These are phyloP conservation scores for Zygotorulaspora danielsina DNA, from an alignment of 805 yeast genomes.

Conservation along the genomic window DNA sequence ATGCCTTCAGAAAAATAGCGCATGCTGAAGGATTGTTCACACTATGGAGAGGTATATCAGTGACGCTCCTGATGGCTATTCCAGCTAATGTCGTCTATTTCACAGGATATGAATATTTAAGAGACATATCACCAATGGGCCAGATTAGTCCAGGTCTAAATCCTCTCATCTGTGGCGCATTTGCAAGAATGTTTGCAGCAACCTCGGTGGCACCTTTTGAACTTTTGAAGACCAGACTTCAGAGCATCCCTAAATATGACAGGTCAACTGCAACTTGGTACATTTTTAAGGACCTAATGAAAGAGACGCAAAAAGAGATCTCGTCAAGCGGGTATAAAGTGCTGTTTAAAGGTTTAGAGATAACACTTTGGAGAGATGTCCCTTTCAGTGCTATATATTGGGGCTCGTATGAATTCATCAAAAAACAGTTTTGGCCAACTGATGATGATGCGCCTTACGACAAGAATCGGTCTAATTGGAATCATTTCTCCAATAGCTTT, in stretches of 20 bases:
- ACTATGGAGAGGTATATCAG: slow-evolving; percentile 83
- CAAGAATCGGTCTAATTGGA: slow-evolving; percentile 32
- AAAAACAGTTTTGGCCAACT: slow-evolving; percentile 25
- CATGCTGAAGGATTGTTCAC: slow-evolving; percentile 70
- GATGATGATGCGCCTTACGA: slow-evolving; percentile 9
- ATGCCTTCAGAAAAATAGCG: slow-evolving; percentile 65
- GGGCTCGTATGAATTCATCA: slow-evolving; percentile 70
- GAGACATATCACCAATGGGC: slow-evolving; percentile 65
- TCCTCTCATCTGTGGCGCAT: slow-evolving; percentile 80
- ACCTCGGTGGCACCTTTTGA: slow-evolving; percentile 85
- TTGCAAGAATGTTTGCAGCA: slow-evolving; percentile 80
- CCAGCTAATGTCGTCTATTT: slow-evolving; percentile 93
- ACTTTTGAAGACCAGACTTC: slow-evolving; percentile 79
- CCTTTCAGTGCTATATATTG: slow-evolving; percentile 96
- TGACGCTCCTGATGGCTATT: slow-evolving; percentile 81
- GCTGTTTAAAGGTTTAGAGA: slow-evolving; percentile 76
- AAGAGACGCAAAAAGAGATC: slow-evolving; percentile 52
- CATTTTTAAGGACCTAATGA: slow-evolving; percentile 44
- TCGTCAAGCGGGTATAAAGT: slow-evolving; percentile 53
- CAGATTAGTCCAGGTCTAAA: slow-evolving; percentile 42
- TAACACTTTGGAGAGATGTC: slow-evolving; percentile 95
- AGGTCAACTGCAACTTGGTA: slow-evolving; percentile 24
- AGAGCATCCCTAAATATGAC: slow-evolving; percentile 67
- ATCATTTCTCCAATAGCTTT: slow-evolving; percentile 60
- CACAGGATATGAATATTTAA: slow-evolving; percentile 83